Evolutionary conservation across 2,329 filamentous ascomycete genomes (phyloP), one percentile per base, ranked within the genome.

Genomic region (Ilyonectria robusta): DNA sequence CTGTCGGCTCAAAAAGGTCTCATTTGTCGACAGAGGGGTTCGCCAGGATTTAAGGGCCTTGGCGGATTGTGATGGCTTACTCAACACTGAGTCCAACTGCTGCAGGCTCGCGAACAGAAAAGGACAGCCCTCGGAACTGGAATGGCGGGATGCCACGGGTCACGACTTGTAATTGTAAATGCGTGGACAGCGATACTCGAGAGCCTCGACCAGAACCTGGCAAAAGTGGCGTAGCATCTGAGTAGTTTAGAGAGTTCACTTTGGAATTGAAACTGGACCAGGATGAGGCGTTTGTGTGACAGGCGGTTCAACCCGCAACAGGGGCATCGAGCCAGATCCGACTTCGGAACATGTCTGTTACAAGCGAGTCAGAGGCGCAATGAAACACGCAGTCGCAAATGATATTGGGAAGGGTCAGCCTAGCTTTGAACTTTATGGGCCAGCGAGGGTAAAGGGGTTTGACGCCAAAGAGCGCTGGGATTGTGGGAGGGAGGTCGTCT

Each of bases 291-390:
- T 35, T 35, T 10, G 10, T 35, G 33, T 35, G n/a, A n/a, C n/a
- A n/a, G n/a, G n/a, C n/a, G n/a, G n/a, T n/a, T n/a, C n/a, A n/a
- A n/a, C n/a, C n/a, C n/a, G n/a, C n/a, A n/a, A n/a, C 47, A 51
- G 47, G 47, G 47, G 47, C 21, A 31, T 51, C 47, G 29, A 51
- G 47, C 47, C 47, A 31, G 47, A 51, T 51, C 13, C 11, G 26
- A 29, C 47, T 51, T 51, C 47, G 47, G 47, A 13, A 51, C 23
- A 51, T 31, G 21, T 51, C 26, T 21, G 47, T 33, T 26, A 51
- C 23, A 51, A 51, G 47, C 47, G 40, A 42, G 40, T n/a, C 40
- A 42, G 40, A 42, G 40, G 40, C 40, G 6, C 40, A 42, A n/a
- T 42, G 8, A 35, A 35, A 6, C 13, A 42, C 40, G 8, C 40